Evolutionary conservation across 345 rosid genomes (phyloP).

Genomic region (Ricinus communis): DNA sequence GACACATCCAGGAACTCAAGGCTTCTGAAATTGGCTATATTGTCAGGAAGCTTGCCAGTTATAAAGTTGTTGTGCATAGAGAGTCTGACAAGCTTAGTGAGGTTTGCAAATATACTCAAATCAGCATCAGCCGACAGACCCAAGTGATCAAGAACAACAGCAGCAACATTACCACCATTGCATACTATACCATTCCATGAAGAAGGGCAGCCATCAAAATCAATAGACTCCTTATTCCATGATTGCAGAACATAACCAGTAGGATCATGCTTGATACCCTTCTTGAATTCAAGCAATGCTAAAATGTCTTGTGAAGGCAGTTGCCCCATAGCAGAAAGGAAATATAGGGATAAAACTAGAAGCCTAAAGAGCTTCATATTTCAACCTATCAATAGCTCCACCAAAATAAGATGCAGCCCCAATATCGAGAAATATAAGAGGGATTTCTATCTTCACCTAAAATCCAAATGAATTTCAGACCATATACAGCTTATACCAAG

Average conservation of each 20-base stretch:
- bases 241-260: conserved; percentile 90
- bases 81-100: conserved; percentile 82
- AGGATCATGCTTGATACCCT: conserved; percentile 93
- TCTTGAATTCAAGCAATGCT: conserved; percentile 91
- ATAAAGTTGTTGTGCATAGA: conserved; percentile 92
- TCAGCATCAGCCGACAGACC: conserved; percentile 79
- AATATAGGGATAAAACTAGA: conserved; percentile 42
- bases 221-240: conserved; percentile 95
- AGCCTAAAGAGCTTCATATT: conserved; percentile 56
- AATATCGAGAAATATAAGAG: conserved; percentile 19
- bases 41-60: conserved; percentile 61
- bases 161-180: conserved; percentile 89
- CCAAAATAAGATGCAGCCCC: conserved; percentile 10
- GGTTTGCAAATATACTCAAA: conserved; percentile 73
- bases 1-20: conserved; percentile 84
- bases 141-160: conserved; percentile 74
- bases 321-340: conserved; percentile 66
- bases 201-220: conserved; percentile 94
- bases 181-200: conserved; percentile 97
- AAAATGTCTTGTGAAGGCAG: conserved; percentile 96
- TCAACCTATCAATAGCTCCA: conserved; percentile 15
- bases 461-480: conserved; percentile 25
- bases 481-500: conserved; percentile 10
- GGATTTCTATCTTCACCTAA: conserved; percentile 14
- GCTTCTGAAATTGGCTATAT: conserved; percentile 58